Conservation (phyloP, 2,329 filamentous ascomycete genomes). For the Fusarium floridanum region DNA sequence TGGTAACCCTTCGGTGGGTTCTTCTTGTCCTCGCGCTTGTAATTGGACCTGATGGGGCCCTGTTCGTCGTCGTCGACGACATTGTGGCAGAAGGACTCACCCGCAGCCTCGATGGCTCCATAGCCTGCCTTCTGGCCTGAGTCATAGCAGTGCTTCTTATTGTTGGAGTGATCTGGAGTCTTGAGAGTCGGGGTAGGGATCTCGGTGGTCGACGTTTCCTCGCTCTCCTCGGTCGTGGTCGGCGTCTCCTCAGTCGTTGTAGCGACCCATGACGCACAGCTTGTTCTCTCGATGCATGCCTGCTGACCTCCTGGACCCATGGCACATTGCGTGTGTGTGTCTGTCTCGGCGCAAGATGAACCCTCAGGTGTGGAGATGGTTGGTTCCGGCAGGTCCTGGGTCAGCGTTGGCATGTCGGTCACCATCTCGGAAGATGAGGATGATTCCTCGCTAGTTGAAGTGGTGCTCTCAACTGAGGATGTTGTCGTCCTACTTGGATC, state of each 20-base stretch:
- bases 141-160: slow-evolving; percentile 26
- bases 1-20: slow-evolving; percentile 17
- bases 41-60: slow-evolving; percentile 17
- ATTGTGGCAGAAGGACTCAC: slow-evolving; percentile 30
- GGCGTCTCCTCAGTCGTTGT: slow-evolving; percentile 7
- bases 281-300: not conserved
- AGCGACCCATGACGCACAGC: slow-evolving; percentile 16
- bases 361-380: slow-evolving; percentile 8
- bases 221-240: no score
- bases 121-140: slow-evolving; percentile 18
- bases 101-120: slow-evolving; percentile 10
- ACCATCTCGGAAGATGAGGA: not conserved
- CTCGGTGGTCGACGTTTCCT: slow-evolving; percentile 2
- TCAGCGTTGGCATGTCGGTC: slow-evolving; percentile 11
- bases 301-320: not conserved
- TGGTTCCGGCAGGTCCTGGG: not conserved
- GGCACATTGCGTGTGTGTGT: not conserved
- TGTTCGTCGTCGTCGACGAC: slow-evolving; percentile 1
- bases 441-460: not conserved
- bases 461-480: not conserved
- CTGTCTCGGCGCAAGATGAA: slow-evolving; percentile 8
- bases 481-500: no score
- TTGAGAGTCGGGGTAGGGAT: not conserved
- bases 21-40: slow-evolving; percentile 21
- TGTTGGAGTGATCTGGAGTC: slow-evolving; percentile 10